A percentile compares a stretch with the other conserved stretches of the same genome.
These are phyloP conservation scores for Triticum monococcum DNA, from an alignment of 176 grass and related monocot species.

Conservation along the genomic window DNA sequence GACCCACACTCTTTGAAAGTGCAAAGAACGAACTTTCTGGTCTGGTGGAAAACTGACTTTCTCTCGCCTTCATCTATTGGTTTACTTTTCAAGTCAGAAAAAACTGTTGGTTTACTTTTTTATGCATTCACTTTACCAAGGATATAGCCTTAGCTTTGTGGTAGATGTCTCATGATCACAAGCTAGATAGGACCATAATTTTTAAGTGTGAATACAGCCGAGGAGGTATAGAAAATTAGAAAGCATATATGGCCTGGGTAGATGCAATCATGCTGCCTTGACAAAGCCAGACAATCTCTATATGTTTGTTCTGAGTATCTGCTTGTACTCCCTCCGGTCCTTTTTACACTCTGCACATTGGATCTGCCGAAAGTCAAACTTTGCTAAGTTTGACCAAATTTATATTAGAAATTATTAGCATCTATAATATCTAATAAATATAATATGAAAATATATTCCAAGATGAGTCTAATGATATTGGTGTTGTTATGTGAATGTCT, in stretches of 20 bases:
- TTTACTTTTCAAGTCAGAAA: neutral
- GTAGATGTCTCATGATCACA: constrained; percentile 12
- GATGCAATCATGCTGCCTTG: constrained; percentile 7
- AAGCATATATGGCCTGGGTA: neutral
- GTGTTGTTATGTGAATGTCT: too few species aligned
- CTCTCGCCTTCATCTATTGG: neutral
- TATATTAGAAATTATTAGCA: too few species aligned
- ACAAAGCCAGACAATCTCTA: constrained; percentile 13
- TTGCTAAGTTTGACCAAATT: too few species aligned
- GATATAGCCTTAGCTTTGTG: constrained; percentile 9
- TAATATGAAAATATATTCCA: too few species aligned
- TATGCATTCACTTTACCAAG: neutral
- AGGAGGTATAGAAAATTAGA: constrained; percentile 1
- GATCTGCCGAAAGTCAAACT: too few species aligned
- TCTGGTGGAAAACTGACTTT: neutral
- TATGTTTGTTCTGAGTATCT: constrained; percentile 4
- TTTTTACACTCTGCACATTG: too few species aligned
- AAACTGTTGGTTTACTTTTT: neutral
- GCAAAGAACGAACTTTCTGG: constrained; percentile 5
- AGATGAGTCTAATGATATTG: too few species aligned
- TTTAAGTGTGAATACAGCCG: neutral
- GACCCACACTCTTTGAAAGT: constrained; percentile 5
- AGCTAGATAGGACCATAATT: constrained; percentile 18
- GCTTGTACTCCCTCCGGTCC: neutral
- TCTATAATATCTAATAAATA: too few species aligned